Base-by-base conservation (phyloP, 345 rosid species). In the Excoecaria agallocha region DNA sequence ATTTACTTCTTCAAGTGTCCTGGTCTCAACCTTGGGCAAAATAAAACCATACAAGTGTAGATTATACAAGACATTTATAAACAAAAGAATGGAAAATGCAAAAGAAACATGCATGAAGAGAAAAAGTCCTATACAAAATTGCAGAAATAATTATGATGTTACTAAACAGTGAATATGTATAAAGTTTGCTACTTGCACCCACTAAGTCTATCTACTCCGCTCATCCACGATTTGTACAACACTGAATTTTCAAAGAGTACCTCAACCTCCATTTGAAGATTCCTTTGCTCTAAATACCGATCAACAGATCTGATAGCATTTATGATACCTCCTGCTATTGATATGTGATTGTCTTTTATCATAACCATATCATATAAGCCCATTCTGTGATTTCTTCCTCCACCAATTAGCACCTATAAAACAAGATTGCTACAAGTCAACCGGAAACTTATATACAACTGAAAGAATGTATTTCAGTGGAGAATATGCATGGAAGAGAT, bases 341-440 rank as follows among this genome's bases (percentile, higher is more conserved):
- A 93, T 85, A 96, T 91, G 75, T 96, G 99, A 77, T 96, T 96
- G 75, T 96, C 99, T 83, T 93, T 95, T 69, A 91, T 89, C 99
- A 89, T 82, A 77, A 95, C 94, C 99, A 93, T 95, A 82, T 93
- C 99, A 87, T 90, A 95, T 68, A 95, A 83, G 38, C 99, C 99
- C 98, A 95, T 85, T 80, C 97, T 87, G 57, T 93, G 99, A 82
- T 93, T 93, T 75, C 70, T 83, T 11, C 99, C 98, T 75, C 99
- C 99, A 70, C 96, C 97, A 86, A 96, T 93, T 72, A 93, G 86
- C 67, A 91, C 97, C 99, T 93, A 78, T 24, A 68, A 76, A 24
- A 75, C 61, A 58, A 74, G n/a, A 82, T 78, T 71, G 64, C 69
- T 39, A 54, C 50, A 73, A 73, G 77, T 75, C 66, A 88, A 79